These are phyloP conservation scores for Quercus engelmannii DNA, from an alignment of 306 rosid species.

Conservation along the genomic window DNA sequence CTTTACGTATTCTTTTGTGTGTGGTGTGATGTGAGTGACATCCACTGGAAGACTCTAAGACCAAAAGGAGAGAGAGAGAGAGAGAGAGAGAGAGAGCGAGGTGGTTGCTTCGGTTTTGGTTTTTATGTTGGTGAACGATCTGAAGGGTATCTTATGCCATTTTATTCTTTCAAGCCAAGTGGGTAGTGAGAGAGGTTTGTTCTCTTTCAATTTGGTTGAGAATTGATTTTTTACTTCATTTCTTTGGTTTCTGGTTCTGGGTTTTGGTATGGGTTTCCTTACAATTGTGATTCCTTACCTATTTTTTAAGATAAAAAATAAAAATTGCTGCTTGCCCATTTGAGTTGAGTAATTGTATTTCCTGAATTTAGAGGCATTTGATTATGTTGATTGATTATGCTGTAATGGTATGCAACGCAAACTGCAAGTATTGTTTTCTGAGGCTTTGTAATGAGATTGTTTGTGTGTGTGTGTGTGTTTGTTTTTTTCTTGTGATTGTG, in stretches of 20 bases:
- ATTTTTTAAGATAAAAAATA: background rate
- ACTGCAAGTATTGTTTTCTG: background rate
- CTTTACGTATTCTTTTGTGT: background rate
- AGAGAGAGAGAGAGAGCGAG: background rate
- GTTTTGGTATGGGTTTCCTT: background rate
- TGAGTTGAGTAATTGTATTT: background rate
- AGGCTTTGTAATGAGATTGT: background rate
- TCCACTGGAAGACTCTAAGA: background rate
- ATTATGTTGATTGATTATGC: background rate
- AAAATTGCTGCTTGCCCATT: background rate
- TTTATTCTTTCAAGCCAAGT: background rate
- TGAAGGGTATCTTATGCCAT: background rate
- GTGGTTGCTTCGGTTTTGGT: background rate
- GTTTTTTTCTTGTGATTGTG: no score
- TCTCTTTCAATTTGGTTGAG: background rate
- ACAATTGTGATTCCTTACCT: background rate
- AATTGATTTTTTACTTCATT: background rate
- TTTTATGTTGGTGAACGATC: background rate
- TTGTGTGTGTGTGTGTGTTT: background rate
- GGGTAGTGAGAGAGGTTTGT: background rate
- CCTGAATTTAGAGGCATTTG: background rate
- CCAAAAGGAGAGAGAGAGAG: background rate
- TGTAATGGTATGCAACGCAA: background rate
- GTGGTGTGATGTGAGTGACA: background rate
- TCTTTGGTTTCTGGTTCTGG: background rate